These are phyloP conservation scores for Penicillium angulare DNA, from an alignment of 495 filamentous ascomycete species.

Conservation along the genomic window DNA sequence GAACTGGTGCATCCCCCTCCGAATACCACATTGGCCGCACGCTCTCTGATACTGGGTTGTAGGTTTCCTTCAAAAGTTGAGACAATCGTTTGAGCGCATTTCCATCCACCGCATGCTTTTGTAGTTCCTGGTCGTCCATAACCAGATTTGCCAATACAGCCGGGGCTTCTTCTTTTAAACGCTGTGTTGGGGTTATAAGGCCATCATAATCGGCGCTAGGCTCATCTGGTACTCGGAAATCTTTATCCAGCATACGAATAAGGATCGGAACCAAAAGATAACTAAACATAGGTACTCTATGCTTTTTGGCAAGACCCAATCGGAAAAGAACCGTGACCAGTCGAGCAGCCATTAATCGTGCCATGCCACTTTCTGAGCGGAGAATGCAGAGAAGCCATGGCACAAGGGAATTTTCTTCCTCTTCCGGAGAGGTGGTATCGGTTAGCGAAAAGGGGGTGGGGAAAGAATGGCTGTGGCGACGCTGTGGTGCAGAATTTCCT, in stretches of 20 bases:
- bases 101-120: slow-evolving; percentile 80
- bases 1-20: slow-evolving; percentile 25
- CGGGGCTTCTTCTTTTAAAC: slow-evolving; percentile 68
- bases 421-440: slow-evolving; percentile 46
- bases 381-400: slow-evolving; percentile 77
- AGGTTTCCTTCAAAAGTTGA: slow-evolving; percentile 73
- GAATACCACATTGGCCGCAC: slow-evolving; percentile 41
- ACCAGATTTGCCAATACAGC: slow-evolving; percentile 74
- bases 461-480: slow-evolving; percentile 43
- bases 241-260: slow-evolving; percentile 64
- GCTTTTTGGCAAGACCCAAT: slow-evolving; percentile 61
- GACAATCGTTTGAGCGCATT: slow-evolving; percentile 69
- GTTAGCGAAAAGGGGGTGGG: slow-evolving; percentile 32
- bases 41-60: slow-evolving; percentile 43
- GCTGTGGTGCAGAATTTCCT: slow-evolving; percentile 44
- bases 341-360: slow-evolving; percentile 74
- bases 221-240: slow-evolving; percentile 42
- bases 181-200: slow-evolving; percentile 33
- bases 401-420: slow-evolving; percentile 75
- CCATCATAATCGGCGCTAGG: slow-evolving; percentile 41
- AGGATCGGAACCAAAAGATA: slow-evolving; percentile 71
- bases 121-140: slow-evolving; percentile 69
- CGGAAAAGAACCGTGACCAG: slow-evolving; percentile 75
- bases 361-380: slow-evolving; percentile 59
- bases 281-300: slow-evolving; percentile 60